These are phyloP conservation scores for Cynara cardunculus DNA, from an alignment of 129 eudicot genomes.

Conservation along the genomic window DNA sequence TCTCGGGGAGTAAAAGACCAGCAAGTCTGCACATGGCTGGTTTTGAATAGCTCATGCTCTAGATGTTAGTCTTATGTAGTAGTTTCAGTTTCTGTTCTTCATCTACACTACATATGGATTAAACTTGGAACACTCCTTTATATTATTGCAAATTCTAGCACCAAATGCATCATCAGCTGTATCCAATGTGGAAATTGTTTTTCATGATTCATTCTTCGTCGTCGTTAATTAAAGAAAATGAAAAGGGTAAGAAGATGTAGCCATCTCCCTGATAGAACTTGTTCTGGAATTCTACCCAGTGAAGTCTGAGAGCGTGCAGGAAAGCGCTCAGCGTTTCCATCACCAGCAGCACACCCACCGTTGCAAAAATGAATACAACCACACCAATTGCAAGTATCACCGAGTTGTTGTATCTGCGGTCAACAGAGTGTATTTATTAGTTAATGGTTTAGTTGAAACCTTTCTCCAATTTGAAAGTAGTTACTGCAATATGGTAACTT, in stretches of 20 bases:
- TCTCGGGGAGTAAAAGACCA: not conserved
- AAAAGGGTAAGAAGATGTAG: conserved; percentile 69
- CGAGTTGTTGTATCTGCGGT: conserved; percentile 61
- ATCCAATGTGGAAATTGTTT: not conserved
- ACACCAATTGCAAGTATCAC: conserved; percentile 52
- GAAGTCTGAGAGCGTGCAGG: conserved; percentile 87
- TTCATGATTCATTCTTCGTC: conserved; percentile 50
- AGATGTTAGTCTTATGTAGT: conserved; percentile 15
- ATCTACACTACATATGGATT: conserved; percentile 1
- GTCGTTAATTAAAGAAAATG: conserved; percentile 51
- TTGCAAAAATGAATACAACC: conserved; percentile 64
- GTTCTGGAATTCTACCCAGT: conserved; percentile 89
- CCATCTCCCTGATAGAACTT: conserved; percentile 85
- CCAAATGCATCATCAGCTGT: no score
- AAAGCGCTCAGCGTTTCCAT: conserved; percentile 94
- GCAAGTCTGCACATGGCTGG: not conserved
- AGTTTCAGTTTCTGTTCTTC: conserved; percentile 12
- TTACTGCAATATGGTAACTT: conserved; percentile 15
- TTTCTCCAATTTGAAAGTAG: not conserved
- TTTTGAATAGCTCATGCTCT: conserved; percentile 18
- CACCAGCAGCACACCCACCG: conserved; percentile 76
- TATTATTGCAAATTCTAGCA: no score
- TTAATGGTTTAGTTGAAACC: not conserved
- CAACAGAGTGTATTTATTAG: not conserved
- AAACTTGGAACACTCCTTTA: conserved; percentile 8